Evolutionary conservation across 1,139 yeast genomes (phyloP).

Genomic region (Scheffersomyces titani): DNA sequence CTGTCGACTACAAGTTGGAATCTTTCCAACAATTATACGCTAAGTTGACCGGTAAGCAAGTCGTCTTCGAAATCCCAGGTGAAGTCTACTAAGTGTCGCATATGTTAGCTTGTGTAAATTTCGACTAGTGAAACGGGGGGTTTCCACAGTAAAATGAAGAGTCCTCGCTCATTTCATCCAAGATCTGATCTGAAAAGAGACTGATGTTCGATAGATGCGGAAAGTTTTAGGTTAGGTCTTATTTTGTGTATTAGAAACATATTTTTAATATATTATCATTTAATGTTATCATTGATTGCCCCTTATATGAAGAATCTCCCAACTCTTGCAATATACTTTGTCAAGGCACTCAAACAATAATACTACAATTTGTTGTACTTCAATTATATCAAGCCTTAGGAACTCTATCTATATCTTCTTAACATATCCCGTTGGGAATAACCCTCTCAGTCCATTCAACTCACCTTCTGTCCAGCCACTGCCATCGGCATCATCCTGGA

Average conservation of each 20-base stretch:
- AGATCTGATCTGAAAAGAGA: not conserved
- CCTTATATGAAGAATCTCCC: not conserved
- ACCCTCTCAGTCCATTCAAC: slow-evolving; percentile 66
- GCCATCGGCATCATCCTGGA: slow-evolving; percentile 73
- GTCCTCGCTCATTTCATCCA: not conserved
- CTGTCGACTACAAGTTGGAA: slow-evolving; percentile 98
- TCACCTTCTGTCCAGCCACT: slow-evolving; percentile 98
- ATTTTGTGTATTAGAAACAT: not conserved
- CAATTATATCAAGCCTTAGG: not conserved
- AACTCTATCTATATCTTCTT: slow-evolving; percentile 26
- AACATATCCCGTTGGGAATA: slow-evolving; percentile 83
- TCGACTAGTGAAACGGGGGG: not conserved
- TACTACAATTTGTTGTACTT: no score
- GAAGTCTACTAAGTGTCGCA: slow-evolving; percentile 40
- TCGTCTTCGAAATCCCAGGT: slow-evolving; percentile 95
- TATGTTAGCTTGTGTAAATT: not conserved
- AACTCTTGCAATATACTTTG: no score
- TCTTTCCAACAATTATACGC: slow-evolving; percentile 98
- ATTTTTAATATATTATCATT: not conserved
- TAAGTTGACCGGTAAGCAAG: slow-evolving; percentile 99
- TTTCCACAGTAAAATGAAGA: not conserved
- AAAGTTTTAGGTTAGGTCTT: not conserved
- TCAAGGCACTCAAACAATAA: no score
- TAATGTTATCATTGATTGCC: not conserved
- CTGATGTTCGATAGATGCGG: slow-evolving; percentile 1